Conservation (phyloP, 345 rosid genomes). For the Clausena lansium region DNA sequence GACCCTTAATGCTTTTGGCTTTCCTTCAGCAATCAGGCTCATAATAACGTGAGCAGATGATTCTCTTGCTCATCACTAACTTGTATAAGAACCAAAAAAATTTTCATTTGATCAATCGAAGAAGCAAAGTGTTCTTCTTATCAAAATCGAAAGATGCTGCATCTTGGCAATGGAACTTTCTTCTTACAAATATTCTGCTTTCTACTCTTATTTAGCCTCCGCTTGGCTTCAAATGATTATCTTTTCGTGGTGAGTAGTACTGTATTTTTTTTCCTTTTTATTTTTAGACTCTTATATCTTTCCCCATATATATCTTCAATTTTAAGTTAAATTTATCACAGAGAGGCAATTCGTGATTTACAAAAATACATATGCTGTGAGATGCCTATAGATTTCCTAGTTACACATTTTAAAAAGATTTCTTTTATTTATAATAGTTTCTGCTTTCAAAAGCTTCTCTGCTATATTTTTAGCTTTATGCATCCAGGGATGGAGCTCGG, state of each 20-base stretch:
- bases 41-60: neutral
- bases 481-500: no score
- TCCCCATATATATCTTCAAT: no score
- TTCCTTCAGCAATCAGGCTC: neutral
- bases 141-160: neutral
- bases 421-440: no score
- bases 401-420: no score
- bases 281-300: no score
- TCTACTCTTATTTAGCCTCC: neutral
- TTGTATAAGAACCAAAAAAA: neutral
- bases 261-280: neutral
- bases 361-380: no score
- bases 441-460: neutral
- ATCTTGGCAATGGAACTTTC: neutral
- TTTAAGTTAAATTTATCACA: neutral
- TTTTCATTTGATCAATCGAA: neutral
- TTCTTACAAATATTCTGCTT: neutral
- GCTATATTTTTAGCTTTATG: no score
- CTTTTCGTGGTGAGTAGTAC: constrained; percentile 9
- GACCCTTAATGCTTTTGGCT: neutral
- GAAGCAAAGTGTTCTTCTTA: neutral
- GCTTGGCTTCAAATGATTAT: constrained; percentile 8
- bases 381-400: no score
- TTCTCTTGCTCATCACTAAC: neutral
- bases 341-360: no score